Percentiles rank a stretch among this genome's conserved stretches.
phyloP scores from a whole-genome alignment of 2,329 filamentous ascomycete genomes.

The Aureobasidium sp. region DNA sequence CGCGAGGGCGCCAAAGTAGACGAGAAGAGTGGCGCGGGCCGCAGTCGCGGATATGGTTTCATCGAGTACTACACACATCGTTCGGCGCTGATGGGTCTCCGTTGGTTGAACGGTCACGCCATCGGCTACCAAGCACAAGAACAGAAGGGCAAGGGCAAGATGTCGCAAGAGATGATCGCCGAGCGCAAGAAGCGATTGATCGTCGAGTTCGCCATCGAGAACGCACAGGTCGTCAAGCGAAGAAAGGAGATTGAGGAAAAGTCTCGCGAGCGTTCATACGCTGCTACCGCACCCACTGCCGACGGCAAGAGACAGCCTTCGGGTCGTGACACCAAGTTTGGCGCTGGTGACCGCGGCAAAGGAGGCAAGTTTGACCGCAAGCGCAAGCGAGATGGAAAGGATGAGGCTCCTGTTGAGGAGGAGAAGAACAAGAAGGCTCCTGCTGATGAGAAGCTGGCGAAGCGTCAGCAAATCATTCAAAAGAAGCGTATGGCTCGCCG shows the following conservation, averaged over 20 bases:
- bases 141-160: conserved; percentile 30
- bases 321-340: conserved; percentile 9
- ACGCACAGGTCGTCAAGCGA: conserved; percentile 85
- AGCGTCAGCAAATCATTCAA: conserved; percentile 70
- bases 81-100: conserved; percentile 86
- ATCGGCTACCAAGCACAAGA: conserved; percentile 46
- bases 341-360: conserved; percentile 16
- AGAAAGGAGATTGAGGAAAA: conserved; percentile 58
- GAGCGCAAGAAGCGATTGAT: conserved; percentile 85
- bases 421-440: conserved; percentile 27
- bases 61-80: conserved; percentile 93
- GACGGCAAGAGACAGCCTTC: neutral
- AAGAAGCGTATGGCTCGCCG: conserved; percentile 71
- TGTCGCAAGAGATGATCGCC: conserved; percentile 37
- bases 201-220: conserved; percentile 97
- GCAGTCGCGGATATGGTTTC: conserved; percentile 91
- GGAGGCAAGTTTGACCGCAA: conserved; percentile 27
- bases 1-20: conserved; percentile 74
- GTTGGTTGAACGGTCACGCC: conserved; percentile 80
- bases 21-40: conserved; percentile 67
- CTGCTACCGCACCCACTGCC: conserved; percentile 10
- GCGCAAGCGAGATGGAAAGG: conserved; percentile 30
- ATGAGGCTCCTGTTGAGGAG: conserved; percentile 17
- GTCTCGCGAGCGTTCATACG: conserved; percentile 31
- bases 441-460: conserved; percentile 48